Conservation (phyloP, 768 basidiomycete genomes). For the Tricholoma bakamatsutake region DNA sequence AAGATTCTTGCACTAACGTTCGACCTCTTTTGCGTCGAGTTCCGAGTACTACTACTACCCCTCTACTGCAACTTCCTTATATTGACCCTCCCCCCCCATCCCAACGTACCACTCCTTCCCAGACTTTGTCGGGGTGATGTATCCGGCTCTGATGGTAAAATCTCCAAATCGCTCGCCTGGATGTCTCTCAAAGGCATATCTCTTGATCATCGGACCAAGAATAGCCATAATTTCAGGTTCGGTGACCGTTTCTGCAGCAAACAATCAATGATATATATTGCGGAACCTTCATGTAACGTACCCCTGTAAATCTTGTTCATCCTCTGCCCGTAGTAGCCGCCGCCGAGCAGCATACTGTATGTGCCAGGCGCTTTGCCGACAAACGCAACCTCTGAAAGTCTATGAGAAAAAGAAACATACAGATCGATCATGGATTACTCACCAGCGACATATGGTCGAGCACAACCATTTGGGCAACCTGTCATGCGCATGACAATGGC, state of each 20-base stretch:
- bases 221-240: slow-evolving; percentile 91
- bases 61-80: slow-evolving; percentile 27
- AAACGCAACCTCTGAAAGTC: slow-evolving; percentile 77
- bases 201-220: slow-evolving; percentile 89
- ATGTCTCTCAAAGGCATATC: slow-evolving; percentile 79
- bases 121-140: slow-evolving; percentile 78
- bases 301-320: slow-evolving; percentile 95
- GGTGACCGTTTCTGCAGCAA: slow-evolving; percentile 64
- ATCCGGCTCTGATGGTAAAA: slow-evolving; percentile 88
- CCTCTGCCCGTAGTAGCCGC: slow-evolving; percentile 90
- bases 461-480: slow-evolving; percentile 92
- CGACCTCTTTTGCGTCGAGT: background rate
- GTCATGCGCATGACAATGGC: slow-evolving; percentile 99
- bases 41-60: background rate
- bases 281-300: slow-evolving; percentile 20
- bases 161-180: slow-evolving; percentile 95
- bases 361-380: slow-evolving; percentile 93
- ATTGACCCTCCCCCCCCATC: slow-evolving; percentile 71
- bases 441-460: slow-evolving; percentile 90
- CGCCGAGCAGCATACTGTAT: slow-evolving; percentile 94
- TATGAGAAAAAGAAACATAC: slow-evolving; percentile 1
- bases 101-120: slow-evolving; percentile 86
- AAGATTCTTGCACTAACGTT: too few relatives aligned
- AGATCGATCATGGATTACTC: slow-evolving; percentile 15
- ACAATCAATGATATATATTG: background rate